Percentiles rank a stretch among this genome's conserved stretches.
These are phyloP conservation scores for Danielia oregonensis DNA, from an alignment of 805 yeast species.

Conservation along the genomic window DNA sequence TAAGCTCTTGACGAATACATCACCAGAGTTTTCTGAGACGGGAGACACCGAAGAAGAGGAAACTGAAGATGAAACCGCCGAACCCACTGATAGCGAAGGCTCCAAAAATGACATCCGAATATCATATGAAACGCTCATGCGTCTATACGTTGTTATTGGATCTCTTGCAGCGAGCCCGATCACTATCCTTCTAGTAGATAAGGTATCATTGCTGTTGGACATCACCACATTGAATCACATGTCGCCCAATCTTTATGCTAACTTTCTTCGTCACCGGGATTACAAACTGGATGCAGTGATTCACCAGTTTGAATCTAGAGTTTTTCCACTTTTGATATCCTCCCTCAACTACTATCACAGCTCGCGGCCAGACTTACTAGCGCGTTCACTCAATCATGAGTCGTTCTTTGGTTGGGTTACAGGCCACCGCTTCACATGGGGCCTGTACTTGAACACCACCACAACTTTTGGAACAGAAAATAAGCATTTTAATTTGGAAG, in stretches of 20 bases:
- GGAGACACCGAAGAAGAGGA: neutral
- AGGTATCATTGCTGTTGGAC: slow-evolving; percentile 22
- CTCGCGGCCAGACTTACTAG: slow-evolving; percentile 14
- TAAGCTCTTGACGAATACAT: slow-evolving; percentile 12
- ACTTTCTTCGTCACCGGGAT: slow-evolving; percentile 11
- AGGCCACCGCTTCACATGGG: slow-evolving; percentile 10
- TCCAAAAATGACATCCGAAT: slow-evolving; percentile 14
- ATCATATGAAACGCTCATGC: slow-evolving; percentile 25
- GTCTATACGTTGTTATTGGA: slow-evolving; percentile 22
- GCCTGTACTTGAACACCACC: slow-evolving; percentile 11
- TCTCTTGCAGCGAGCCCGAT: slow-evolving; percentile 24
- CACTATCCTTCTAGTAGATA: slow-evolving; percentile 16
- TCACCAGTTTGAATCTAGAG: slow-evolving; percentile 9
- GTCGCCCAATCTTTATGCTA: slow-evolving; percentile 21
- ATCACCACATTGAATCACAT: slow-evolving; percentile 22
- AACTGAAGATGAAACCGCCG: neutral
- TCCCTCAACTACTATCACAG: slow-evolving; percentile 21
- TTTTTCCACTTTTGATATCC: slow-evolving; percentile 23
- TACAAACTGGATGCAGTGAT: slow-evolving; percentile 7
- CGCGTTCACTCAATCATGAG: slow-evolving; percentile 8
- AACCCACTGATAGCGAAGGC: slow-evolving; percentile 8
- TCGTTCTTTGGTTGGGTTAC: slow-evolving; percentile 17
- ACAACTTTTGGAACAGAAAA: neutral
- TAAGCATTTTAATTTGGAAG: slow-evolving; percentile 1
- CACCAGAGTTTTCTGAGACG: too few relatives aligned